Base-by-base conservation (phyloP, 306 rosid species). In the Alnus glutinosa region DNA sequence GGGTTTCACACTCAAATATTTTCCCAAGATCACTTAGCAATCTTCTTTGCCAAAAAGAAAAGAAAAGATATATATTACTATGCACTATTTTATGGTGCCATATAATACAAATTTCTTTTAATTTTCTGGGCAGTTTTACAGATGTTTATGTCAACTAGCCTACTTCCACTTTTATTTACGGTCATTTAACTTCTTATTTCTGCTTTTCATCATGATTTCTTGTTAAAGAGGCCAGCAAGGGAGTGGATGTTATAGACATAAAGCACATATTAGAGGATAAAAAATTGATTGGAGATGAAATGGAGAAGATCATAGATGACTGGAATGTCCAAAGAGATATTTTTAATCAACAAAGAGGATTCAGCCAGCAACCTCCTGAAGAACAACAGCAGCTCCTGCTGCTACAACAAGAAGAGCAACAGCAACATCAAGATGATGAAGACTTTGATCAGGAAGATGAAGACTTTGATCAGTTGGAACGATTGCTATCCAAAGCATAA, bases 271-370 rank as follows among this genome's bases (percentile, higher is more conserved):
- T 90, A 55, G 86, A 88, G 79, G 84, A 86, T 23, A 80, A 82
- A 63, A 79, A 79, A 66, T 44, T 73, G 74, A 71, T 88, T 36
- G 96, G 94, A 81, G 92, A 90, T 75, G 72, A 42, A 70, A 81
- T 88, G 67, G 92, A 86, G 80, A 86, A 89, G 90, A 86, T 87
- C 74, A 81, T 52, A 1, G 74, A 86, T 75, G 85, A 90, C 12
- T 92, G 98, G 97, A 71, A 63, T 30, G 81, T 46, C 61, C 88
- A 92, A 84, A 87, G 77, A 77, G 86, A 86, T 70, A 64, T 50
- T n/a, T 88, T 94, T 69, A 78, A 76, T 82, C 78, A 77, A 79
- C 94, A 90, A 72, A 88, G 88, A 9, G 92, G 97, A 73, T 59
- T 82, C 19, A 77, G 18, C 72, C 86, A 49, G 64, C 78, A 67